Evolutionary conservation across 1,139 yeast genomes (phyloP), one percentile per base, ranked within the genome.

Genomic region (Candida sp.): DNA sequence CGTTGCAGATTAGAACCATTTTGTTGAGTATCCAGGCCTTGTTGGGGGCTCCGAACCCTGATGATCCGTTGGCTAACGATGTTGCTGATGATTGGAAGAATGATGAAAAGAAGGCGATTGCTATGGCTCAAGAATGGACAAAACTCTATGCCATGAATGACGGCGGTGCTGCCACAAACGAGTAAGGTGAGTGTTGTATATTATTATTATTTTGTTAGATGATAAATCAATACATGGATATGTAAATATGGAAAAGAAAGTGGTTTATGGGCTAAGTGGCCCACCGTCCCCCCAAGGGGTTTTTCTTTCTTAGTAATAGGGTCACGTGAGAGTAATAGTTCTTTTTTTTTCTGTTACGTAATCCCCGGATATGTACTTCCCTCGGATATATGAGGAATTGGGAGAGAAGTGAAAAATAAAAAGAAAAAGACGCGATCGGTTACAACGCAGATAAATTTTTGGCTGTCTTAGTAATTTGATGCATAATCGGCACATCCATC

Each of bases 21-120:
- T 75, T 94, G 58, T 77, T 96, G 53, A 90, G 97, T 17, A 89
- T 94, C 55, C 99, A 96, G 70, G 98, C 99, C 0, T 75, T 94
- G 52, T 75, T 94, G 50, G 97, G 97, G 1, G 93, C 97, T 3
- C 99, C 99, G 7, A 96, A 94, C 63, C 99, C 99, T 2, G 97
- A 94, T 67, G 99, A 94, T 70, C 99, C 99, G 1, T 79, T 96
- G 57, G 98, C 98, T 32, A 94, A 94, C 64, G 99, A 94, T 61
- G 99, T 94, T 41, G 99, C 99, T 3, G 93, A 91, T 60, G 94
- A 88, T 60, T 94, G 99, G 98, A 89, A 93, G 65, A 88, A 84
- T 57, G 85, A 94, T 63, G 96, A 92, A 69, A 76, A 80, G 49
- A 78, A 78, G 56, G 98, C 98, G 25, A 86, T 91, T 50, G 81